Evolutionary conservation across 805 yeast genomes (phyloP).

Genomic region (Ogataea henricii): DNA sequence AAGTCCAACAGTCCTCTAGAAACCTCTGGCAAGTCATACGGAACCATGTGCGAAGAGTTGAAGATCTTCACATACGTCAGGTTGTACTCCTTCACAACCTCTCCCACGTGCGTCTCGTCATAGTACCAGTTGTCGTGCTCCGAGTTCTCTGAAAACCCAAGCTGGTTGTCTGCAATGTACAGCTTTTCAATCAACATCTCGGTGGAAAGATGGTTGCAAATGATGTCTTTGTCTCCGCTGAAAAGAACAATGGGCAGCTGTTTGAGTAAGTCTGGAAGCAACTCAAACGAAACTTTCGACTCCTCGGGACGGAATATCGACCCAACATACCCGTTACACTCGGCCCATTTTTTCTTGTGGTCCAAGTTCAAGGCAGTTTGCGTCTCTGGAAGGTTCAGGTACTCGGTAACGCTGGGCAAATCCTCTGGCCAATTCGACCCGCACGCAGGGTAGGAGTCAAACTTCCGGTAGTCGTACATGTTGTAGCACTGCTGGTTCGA

Average conservation of each 20-base stretch:
- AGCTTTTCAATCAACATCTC: slow-evolving; percentile 63
- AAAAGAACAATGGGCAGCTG: slow-evolving; percentile 68
- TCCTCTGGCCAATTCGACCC: slow-evolving; percentile 92
- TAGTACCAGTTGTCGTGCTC: slow-evolving; percentile 43
- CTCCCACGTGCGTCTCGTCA: slow-evolving; percentile 41
- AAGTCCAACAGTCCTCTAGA: slow-evolving; percentile 72
- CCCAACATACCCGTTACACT: slow-evolving; percentile 70
- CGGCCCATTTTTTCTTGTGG: slow-evolving; percentile 58
- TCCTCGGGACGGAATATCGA: slow-evolving; percentile 48
- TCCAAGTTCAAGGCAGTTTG: slow-evolving; percentile 52
- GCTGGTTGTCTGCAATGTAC: slow-evolving; percentile 58
- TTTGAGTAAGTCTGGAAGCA: slow-evolving; percentile 67
- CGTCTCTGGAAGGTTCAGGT: slow-evolving; percentile 49
- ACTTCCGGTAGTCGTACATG: slow-evolving; percentile 75
- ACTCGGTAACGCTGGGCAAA: slow-evolving; percentile 49
- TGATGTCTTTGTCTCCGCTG: slow-evolving; percentile 85
- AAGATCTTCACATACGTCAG: slow-evolving; percentile 73
- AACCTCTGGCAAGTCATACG: slow-evolving; percentile 72
- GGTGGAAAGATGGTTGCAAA: slow-evolving; percentile 70
- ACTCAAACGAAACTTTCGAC: slow-evolving; percentile 60
- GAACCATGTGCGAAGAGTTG: slow-evolving; percentile 92
- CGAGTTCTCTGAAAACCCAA: slow-evolving; percentile 47
- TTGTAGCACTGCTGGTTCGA: slow-evolving; percentile 64
- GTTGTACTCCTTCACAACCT: slow-evolving; percentile 56
- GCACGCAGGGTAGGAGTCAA: slow-evolving; percentile 79